A percentile compares a stretch with the other conserved stretches of the same genome.
Conservation (phyloP, 306 rosid species). For the Morella rubra region DNA sequence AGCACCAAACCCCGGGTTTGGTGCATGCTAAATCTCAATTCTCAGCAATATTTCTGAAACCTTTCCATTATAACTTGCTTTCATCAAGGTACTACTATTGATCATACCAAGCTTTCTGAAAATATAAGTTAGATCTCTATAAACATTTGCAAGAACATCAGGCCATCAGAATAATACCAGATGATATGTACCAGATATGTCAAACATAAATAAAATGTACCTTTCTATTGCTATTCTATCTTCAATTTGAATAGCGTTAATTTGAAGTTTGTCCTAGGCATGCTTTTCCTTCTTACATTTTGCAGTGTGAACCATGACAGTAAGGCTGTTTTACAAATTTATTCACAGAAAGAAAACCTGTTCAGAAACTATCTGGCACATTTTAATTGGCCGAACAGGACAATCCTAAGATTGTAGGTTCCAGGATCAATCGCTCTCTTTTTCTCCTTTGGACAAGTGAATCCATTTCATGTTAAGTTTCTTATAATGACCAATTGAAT, state of each 20-base stretch:
- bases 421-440: too few species aligned
- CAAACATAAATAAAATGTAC: neutral
- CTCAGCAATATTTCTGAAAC: neutral
- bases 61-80: neutral
- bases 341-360: neutral
- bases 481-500: neutral
- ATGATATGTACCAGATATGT: too few species aligned
- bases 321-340: neutral
- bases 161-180: neutral
- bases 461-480: neutral
- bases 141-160: neutral
- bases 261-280: neutral
- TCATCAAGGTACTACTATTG: neutral
- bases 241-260: neutral
- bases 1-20: neutral
- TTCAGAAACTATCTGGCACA: neutral
- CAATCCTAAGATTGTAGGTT: neutral
- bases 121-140: neutral
- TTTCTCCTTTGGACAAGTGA: neutral
- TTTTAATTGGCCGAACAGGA: neutral
- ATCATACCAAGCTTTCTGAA: neutral
- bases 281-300: neutral
- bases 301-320: neutral
- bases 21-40: neutral
- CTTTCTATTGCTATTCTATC: neutral